Percentiles rank a stretch among this genome's conserved stretches.
These are phyloP conservation scores for Penicillium palitans DNA, from an alignment of 2,329 filamentous ascomycete genomes.

Conservation along the genomic window DNA sequence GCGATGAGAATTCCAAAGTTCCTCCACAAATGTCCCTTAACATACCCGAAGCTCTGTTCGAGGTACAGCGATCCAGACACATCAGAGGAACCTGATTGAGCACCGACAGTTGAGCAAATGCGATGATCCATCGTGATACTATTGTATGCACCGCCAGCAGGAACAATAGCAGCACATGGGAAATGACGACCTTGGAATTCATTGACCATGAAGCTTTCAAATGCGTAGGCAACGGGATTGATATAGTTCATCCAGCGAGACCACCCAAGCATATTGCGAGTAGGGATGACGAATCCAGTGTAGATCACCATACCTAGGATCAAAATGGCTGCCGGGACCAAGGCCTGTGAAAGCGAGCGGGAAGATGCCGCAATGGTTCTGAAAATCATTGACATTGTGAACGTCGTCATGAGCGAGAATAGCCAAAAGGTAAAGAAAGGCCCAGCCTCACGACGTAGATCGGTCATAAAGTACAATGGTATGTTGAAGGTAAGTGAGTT, in stretches of 20 bases:
- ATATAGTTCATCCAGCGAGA: constrained; percentile 81
- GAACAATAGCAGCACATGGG: background rate
- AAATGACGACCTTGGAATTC: background rate
- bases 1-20: constrained; percentile 72
- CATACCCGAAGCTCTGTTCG: background rate
- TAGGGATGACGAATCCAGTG: constrained; percentile 50
- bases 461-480: constrained; percentile 82
- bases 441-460: constrained; percentile 70
- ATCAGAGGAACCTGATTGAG: background rate
- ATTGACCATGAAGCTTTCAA: background rate
- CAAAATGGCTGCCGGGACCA: constrained; percentile 57
- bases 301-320: constrained; percentile 49
- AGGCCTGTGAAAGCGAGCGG: constrained; percentile 61
- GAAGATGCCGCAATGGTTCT: constrained; percentile 76
- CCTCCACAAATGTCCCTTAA: constrained; percentile 27
- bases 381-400: constrained; percentile 86
- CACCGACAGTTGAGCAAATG: background rate
- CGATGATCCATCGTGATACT: background rate
- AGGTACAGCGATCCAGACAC: background rate
- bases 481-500: constrained; percentile 77
- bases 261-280: constrained; percentile 70
- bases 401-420: constrained; percentile 69
- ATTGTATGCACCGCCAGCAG: background rate
- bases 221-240: constrained; percentile 70
- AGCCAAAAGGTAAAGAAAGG: constrained; percentile 85